Evolutionary conservation across 441 rosid genomes (phyloP), one percentile per base, ranked within the genome.

Genomic region (Brassica hybrid): DNA sequence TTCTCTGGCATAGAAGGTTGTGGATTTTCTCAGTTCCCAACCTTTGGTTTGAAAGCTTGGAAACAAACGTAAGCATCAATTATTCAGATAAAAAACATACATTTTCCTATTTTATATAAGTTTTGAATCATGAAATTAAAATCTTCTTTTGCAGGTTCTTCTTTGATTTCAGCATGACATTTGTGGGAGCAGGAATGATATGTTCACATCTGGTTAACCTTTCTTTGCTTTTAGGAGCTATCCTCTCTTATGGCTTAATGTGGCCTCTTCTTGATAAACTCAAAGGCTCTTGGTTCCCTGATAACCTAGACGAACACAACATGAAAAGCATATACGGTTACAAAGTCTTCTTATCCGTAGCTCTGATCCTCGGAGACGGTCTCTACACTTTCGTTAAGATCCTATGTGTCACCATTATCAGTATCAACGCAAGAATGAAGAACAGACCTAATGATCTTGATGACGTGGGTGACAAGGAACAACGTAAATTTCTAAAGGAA

Each of bases 171-270:
- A 88, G 87, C 77, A 73, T 89, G 86, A 93, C 99, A 2, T 95
- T 78, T 50, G 86, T 93, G 1, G 98, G 99, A 74, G 93, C 99
- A 23, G 99, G 99, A 66, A 95, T 95, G 98, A 89, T 95, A 6
- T 94, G 97, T 76, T 86, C 97, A 30, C 97, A 95, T 76, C 75
- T 86, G 2, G 99, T 93, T 76, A 95, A 93, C 76, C 21, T 95
- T 43, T 95, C 99, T 56, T 70, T 95, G 85, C 90, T 95, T 64
- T 81, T 93, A 23, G 99, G 99, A 69, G 96, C 99, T 65, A 78
- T 90, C 30, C 87, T 95, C 69, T 95, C 99, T 4, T 84, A 85
- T 72, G 99, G 98, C 54, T 27, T 95, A 2, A 89, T 90, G 97
- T 95, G 98, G 98, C 98, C 99, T 50, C 92, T 90, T n/a, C 88